Conservation (phyloP, 345 rosid species). For the Passiflora organensis region DNA sequence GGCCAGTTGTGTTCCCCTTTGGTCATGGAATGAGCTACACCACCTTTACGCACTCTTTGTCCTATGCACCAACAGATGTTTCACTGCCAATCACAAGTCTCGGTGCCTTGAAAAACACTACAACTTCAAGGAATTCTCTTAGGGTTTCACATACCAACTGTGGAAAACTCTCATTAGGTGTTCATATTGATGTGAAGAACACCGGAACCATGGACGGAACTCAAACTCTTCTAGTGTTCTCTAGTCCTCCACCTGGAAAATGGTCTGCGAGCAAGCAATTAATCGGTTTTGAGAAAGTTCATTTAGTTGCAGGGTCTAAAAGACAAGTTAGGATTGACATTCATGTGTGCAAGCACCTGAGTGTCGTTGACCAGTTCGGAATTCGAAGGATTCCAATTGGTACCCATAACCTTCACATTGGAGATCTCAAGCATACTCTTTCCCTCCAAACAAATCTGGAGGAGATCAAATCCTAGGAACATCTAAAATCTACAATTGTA, state of each 20-base stretch:
- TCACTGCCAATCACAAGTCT: constrained; percentile 36
- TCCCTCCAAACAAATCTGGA: constrained; percentile 49
- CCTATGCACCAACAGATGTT: constrained; percentile 38
- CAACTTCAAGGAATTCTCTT: constrained; percentile 31
- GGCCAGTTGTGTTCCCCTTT: constrained; percentile 80
- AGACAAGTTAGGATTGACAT: constrained; percentile 40
- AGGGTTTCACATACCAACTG: constrained; percentile 59
- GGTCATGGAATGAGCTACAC: constrained; percentile 79
- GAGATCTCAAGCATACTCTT: constrained; percentile 77
- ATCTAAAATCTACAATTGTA: too few species aligned
- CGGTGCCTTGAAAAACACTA: constrained; percentile 30
- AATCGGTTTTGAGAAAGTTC: constrained; percentile 62
- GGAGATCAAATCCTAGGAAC: constrained; percentile 20
- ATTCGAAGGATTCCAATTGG: constrained; percentile 87
- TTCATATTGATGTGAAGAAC: constrained; percentile 64
- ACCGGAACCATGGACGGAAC: constrained; percentile 63
- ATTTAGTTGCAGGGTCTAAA: constrained; percentile 49
- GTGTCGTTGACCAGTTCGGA: constrained; percentile 68
- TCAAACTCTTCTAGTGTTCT: constrained; percentile 68
- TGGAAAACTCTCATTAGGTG: constrained; percentile 25
- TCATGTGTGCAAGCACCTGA: constrained; percentile 73
- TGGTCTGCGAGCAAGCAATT: constrained; percentile 53
- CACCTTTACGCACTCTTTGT: constrained; percentile 37
- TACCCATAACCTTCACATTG: constrained; percentile 61
- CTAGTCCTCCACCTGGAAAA: constrained; percentile 47